These are phyloP conservation scores for Neofusicoccum sp. DNA, from an alignment of 2,329 filamentous ascomycete genomes.

Conservation along the genomic window DNA sequence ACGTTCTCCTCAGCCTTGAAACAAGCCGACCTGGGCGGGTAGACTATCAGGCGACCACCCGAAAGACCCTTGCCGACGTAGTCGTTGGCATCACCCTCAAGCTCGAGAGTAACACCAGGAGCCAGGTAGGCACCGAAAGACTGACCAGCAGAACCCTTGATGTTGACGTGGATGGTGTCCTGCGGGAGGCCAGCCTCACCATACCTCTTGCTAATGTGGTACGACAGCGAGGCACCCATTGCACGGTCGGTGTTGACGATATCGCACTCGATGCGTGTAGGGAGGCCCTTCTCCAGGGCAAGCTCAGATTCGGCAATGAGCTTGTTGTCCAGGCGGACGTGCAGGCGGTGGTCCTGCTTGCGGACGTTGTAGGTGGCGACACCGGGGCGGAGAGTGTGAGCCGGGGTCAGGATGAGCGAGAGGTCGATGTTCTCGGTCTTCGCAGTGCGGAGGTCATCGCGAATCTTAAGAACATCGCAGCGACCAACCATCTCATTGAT, in stretches of 20 bases:
- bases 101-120: conserved; percentile 87
- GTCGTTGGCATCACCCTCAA: conserved; percentile 94
- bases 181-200: conserved; percentile 84
- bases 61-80: conserved; percentile 96
- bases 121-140: conserved; percentile 95
- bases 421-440: conserved; percentile 94
- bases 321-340: conserved; percentile 93
- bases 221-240: conserved; percentile 89
- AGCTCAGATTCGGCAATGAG: conserved; percentile 93
- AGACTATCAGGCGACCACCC: conserved; percentile 88
- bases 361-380: conserved; percentile 97
- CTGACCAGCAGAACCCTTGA: conserved; percentile 93
- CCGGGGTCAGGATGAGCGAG: conserved; percentile 87
- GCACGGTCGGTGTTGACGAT: conserved; percentile 96
- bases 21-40: conserved; percentile 82
- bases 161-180: conserved; percentile 94
- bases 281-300: conserved; percentile 89
- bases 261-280: conserved; percentile 90
- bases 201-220: conserved; percentile 91
- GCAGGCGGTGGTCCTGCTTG: conserved; percentile 94
- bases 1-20: conserved; percentile 98
- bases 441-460: conserved; percentile 80
- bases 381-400: conserved; percentile 90
- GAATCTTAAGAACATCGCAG: conserved; percentile 79
- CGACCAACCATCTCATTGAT: conserved; percentile 98